Evolutionary conservation across 2,329 filamentous ascomycete genomes (phyloP), one percentile per base, ranked within the genome.

Genomic region (Colletotrichum lentis): DNA sequence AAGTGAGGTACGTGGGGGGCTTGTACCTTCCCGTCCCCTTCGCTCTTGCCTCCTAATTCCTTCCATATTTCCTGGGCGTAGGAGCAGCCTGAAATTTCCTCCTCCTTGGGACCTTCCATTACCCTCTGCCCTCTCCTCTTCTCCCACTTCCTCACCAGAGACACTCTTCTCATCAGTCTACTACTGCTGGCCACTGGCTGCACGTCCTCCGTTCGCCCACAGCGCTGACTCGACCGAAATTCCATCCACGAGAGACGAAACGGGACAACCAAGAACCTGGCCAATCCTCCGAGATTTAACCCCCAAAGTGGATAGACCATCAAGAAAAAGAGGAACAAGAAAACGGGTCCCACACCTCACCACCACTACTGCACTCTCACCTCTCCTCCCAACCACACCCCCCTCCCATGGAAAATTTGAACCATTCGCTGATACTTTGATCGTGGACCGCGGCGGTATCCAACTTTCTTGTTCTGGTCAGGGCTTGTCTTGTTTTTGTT

Each of bases 221-320:
- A 54, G n/a, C 41, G 22, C 58, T 66, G 57, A 66, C 57, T 62
- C 57, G 58, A 62, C 41, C 14, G 16, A 20, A 66, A 66, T 62
- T 62, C 52, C 58, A 63, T 72, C 69, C 72, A 49, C 64, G 69
- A 67, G 70, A 72, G 65, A 18, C 31, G 50, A 62, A 46, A 52
- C 54, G 22, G 31, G 24, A 18, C 18, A 27, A 18, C 10, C 54
- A 52, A 57, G 43, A 43, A 46, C 47, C 39, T 55, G 39, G 62
- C 56, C 59, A 57, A 61, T 62, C 54, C 62, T 61, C 50, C 57
- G 62, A 61, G 55, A 67, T 47, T 56, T 62, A 69, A n/a, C 47
- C 54, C 64, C 54, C 53, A 64, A 58, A 54, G 54, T 67, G 64
- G 64, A 64, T 31, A 41, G 61, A 50, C 52, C 39, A 27, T 3